phyloP scores from a whole-genome alignment of 2,329 filamentous ascomycete species.

The Talaromyces funiculosus region DNA sequence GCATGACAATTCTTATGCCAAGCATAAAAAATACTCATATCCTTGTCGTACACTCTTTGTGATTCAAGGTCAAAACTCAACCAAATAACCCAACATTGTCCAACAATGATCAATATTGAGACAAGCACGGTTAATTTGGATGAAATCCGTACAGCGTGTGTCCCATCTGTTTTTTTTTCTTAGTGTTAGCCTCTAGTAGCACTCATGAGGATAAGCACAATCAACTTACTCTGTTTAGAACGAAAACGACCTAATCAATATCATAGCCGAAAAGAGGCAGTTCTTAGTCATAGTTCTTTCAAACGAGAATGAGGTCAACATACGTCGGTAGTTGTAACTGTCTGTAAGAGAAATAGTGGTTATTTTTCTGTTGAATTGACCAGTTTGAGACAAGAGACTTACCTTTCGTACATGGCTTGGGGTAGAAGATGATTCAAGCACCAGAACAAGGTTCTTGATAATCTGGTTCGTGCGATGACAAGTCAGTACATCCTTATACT shows the following conservation, averaged over 20 bases:
- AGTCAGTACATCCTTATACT: background rate
- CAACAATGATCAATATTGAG: background rate
- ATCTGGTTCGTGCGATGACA: slow-evolving; percentile 18
- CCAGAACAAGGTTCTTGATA: slow-evolving; percentile 18
- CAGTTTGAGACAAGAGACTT: background rate
- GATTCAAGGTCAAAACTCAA: too few relatives aligned
- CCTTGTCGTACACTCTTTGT: too few relatives aligned
- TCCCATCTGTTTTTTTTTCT: slow-evolving; percentile 5
- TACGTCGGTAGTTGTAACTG: slow-evolving; percentile 18
- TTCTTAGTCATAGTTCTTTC: background rate
- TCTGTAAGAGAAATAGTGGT: slow-evolving; percentile 10
- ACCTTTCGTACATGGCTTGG: slow-evolving; percentile 16
- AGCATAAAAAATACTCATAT: background rate
- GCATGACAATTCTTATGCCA: background rate
- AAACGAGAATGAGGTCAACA: background rate
- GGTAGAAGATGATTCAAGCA: slow-evolving; percentile 19
- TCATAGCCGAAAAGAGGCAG: background rate
- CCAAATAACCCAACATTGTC: background rate
- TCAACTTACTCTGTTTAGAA: slow-evolving; percentile 8
- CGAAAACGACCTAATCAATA: slow-evolving; percentile 12
- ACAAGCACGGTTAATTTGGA: background rate
- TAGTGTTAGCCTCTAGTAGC: background rate
- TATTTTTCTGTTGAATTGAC: background rate
- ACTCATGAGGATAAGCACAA: background rate
- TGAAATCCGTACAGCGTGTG: background rate